Percentiles rank a stretch among this genome's conserved stretches.
These are phyloP conservation scores for Curvularia sp. DNA, from an alignment of 2,329 filamentous ascomycete genomes.

Conservation along the genomic window DNA sequence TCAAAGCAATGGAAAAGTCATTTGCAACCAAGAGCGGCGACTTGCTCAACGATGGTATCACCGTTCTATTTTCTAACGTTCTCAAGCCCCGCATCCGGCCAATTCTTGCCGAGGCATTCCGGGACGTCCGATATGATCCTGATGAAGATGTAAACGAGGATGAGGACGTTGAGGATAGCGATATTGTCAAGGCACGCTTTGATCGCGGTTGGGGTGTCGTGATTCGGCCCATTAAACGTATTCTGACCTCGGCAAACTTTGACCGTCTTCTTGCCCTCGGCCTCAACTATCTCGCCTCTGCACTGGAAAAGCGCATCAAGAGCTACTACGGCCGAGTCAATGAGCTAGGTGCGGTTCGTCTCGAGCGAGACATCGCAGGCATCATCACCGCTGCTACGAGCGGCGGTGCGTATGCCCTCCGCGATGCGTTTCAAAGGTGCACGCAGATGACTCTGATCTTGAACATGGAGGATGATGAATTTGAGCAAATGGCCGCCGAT, in stretches of 20 bases:
- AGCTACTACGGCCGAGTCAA: conserved; percentile 80
- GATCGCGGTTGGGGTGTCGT: conserved; percentile 85
- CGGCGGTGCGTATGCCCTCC: conserved; percentile 75
- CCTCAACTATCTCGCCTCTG: conserved; percentile 74
- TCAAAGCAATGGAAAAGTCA: conserved; percentile 72
- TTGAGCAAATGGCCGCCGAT: conserved; percentile 71
- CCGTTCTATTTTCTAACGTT: conserved; percentile 86
- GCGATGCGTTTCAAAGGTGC: conserved; percentile 78
- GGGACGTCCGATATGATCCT: conserved; percentile 82
- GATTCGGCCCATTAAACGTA: conserved; percentile 81
- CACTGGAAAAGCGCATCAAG: conserved; percentile 88
- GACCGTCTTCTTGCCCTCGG: conserved; percentile 77
- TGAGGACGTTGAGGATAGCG: conserved; percentile 58
- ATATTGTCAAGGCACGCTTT: conserved; percentile 79
- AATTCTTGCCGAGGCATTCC: conserved; percentile 86
- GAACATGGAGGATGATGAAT: conserved; percentile 96
- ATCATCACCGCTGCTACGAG: conserved; percentile 70
- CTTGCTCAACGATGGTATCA: conserved; percentile 81
- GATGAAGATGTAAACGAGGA: conserved; percentile 56
- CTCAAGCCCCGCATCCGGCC: conserved; percentile 84
- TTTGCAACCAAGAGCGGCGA: conserved; percentile 83
- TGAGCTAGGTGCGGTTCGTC: conserved; percentile 78
- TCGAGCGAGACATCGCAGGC: conserved; percentile 83
- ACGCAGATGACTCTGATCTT: conserved; percentile 84
- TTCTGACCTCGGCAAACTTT: conserved; percentile 81